A percentile compares a stretch with the other conserved stretches of the same genome.
phyloP scores from a whole-genome alignment of 495 filamentous ascomycete species.

The Aspergillus panamensis region DNA sequence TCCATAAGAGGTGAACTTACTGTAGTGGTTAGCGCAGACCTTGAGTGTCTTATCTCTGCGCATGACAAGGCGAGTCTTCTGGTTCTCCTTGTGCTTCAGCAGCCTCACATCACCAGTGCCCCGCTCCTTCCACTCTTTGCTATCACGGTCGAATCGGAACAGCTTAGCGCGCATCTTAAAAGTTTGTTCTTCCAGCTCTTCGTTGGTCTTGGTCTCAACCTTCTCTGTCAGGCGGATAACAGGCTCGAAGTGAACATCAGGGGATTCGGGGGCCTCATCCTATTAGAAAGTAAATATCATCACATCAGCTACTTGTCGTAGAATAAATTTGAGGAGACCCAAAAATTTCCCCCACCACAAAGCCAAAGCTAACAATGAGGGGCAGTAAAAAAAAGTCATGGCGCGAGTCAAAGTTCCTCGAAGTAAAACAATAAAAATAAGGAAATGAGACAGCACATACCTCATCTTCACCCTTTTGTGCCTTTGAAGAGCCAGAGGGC shows the following conservation, averaged over 20 bases:
- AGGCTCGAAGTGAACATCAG: constrained; percentile 95
- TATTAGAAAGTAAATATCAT: constrained; percentile 13
- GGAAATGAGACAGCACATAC: constrained; percentile 33
- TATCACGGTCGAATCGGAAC: constrained; percentile 91
- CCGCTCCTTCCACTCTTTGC: constrained; percentile 97
- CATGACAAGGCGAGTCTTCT: constrained; percentile 98
- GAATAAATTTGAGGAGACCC: no score
- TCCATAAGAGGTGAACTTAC: constrained; percentile 52
- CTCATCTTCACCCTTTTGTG: constrained; percentile 61
- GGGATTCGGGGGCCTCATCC: constrained; percentile 73
- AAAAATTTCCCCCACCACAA: not conserved
- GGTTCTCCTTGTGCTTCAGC: constrained; percentile 97
- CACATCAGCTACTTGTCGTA: not conserved
- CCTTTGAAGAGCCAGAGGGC: constrained; percentile 82
- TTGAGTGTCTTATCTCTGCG: constrained; percentile 98
- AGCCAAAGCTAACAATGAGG: not conserved
- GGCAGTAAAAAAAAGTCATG: not conserved
- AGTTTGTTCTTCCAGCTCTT: constrained; percentile 92
- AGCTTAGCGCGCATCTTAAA: constrained; percentile 99
- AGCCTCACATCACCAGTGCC: constrained; percentile 94
- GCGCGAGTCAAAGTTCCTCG: not conserved
- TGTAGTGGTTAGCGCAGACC: constrained; percentile 99
- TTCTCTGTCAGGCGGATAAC: constrained; percentile 93
- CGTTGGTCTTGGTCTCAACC: constrained; percentile 95
- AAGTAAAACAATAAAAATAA: not conserved